A percentile compares a stretch with the other conserved stretches of the same genome.
phyloP scores from a whole-genome alignment of 1,284 basidiomycete species.

The Ganoderma boninense region DNA sequence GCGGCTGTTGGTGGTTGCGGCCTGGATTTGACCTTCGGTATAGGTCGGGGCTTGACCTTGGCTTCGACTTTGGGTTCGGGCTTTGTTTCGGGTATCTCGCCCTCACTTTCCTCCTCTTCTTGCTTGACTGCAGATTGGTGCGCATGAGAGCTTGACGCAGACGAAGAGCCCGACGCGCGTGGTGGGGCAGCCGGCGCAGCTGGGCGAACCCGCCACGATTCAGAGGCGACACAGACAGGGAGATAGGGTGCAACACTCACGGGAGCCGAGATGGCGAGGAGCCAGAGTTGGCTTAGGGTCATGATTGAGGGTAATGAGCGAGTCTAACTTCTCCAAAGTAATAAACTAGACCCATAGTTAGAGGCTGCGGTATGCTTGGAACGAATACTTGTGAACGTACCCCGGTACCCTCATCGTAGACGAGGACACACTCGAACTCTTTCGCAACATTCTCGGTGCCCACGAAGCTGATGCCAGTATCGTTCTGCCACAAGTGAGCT shows the following conservation, averaged over 20 bases:
- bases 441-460: conserved; percentile 65
- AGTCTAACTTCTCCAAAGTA: conserved; percentile 79
- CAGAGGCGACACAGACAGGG: not conserved
- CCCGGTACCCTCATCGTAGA: conserved; percentile 75
- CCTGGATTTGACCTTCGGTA: conserved; percentile 3
- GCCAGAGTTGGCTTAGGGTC: conserved; percentile 52
- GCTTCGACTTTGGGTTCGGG: conserved; percentile 2
- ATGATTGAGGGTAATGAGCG: conserved; percentile 61
- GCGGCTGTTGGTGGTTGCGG: not conserved
- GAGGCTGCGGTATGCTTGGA: not conserved
- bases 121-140: conserved; percentile 34
- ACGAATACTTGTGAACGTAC: conserved; percentile 48
- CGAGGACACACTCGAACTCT: conserved; percentile 77
- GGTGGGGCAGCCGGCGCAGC: conserved; percentile 32
- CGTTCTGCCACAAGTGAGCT: conserved; percentile 45
- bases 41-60: conserved; percentile 23
- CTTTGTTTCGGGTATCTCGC: conserved; percentile 36
- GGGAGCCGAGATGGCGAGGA: conserved; percentile 50
- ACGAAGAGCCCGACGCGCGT: conserved; percentile 31
- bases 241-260: conserved; percentile 45
- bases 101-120: conserved; percentile 50
- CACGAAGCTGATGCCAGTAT: conserved; percentile 61
- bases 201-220: conserved; percentile 2
- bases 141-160: conserved; percentile 27
- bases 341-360: conserved; percentile 55